phyloP scores from a whole-genome alignment of 805 yeast genomes.

The Wickerhamiella domercqiae region DNA sequence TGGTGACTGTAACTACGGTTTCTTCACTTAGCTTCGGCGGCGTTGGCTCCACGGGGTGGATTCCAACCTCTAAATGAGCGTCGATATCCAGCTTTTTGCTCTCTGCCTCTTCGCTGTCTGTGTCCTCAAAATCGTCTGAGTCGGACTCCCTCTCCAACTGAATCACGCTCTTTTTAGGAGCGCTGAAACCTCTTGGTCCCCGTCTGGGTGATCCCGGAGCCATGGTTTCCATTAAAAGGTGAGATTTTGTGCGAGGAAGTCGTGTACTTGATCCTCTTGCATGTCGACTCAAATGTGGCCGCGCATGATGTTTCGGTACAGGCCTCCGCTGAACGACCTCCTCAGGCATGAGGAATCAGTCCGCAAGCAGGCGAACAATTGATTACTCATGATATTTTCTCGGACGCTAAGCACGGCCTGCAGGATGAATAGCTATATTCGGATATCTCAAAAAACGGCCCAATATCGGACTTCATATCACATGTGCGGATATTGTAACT shows the following conservation, averaged over 20 bases:
- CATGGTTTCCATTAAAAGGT: conserved; percentile 1
- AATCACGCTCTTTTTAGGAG: conserved; percentile 7
- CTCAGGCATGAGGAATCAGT: no score
- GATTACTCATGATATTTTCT: no score
- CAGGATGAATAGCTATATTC: no score
- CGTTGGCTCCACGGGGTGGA: conserved; percentile 16
- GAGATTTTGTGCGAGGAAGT: neutral
- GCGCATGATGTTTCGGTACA: neutral
- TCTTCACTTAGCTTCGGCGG: conserved; percentile 18
- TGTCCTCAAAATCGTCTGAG: conserved; percentile 10
- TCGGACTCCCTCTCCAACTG: conserved; percentile 13
- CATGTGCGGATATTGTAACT: no score
- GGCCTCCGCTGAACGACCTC: no score
- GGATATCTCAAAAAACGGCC: no score
- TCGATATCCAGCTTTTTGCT: no score
- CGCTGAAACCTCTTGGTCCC: neutral
- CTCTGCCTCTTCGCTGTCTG: conserved; percentile 1
- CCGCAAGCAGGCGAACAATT: no score
- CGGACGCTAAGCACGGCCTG: no score
- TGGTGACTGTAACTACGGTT: conserved; percentile 17
- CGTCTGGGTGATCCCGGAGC: conserved; percentile 2
- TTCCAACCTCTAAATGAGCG: conserved; percentile 12
- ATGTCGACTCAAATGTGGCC: neutral
- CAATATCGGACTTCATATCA: no score
- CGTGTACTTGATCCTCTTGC: neutral